Evolutionary conservation across 1,139 yeast species (phyloP).

Genomic region (Zygoascus meyerae): DNA sequence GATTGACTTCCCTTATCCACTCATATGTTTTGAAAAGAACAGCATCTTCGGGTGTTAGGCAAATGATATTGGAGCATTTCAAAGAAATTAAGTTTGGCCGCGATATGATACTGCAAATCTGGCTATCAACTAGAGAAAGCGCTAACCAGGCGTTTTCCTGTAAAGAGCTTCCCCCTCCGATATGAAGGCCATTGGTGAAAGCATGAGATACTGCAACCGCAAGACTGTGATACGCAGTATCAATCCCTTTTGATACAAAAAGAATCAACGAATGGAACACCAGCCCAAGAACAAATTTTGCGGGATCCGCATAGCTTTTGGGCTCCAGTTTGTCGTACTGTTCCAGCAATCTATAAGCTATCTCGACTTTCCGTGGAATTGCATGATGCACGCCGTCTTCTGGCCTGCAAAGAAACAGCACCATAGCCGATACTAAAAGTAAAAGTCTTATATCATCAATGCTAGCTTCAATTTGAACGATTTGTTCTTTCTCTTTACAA

Average conservation of each 20-base stretch:
- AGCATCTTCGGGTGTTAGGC: background rate
- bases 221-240: background rate
- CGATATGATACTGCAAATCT: background rate
- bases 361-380: background rate
- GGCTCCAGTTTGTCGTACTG: constrained; percentile 1
- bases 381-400: constrained; percentile 1
- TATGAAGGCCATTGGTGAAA: constrained; percentile 3
- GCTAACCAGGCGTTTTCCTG: constrained; percentile 1
- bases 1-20: constrained; percentile 7
- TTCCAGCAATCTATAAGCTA: background rate
- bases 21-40: background rate
- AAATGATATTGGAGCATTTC: background rate
- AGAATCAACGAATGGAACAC: background rate
- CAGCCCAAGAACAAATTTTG: background rate
- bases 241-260: background rate
- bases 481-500: background rate
- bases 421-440: background rate
- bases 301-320: background rate
- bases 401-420: background rate
- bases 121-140: constrained; percentile 6
- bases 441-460: constrained; percentile 1
- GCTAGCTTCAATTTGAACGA: background rate
- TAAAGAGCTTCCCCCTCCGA: background rate
- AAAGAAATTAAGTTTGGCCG: constrained; percentile 5
- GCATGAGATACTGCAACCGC: background rate